phyloP scores from a whole-genome alignment of 108 stramenopile genomes.

The Mediolabrus comicus region DNA sequence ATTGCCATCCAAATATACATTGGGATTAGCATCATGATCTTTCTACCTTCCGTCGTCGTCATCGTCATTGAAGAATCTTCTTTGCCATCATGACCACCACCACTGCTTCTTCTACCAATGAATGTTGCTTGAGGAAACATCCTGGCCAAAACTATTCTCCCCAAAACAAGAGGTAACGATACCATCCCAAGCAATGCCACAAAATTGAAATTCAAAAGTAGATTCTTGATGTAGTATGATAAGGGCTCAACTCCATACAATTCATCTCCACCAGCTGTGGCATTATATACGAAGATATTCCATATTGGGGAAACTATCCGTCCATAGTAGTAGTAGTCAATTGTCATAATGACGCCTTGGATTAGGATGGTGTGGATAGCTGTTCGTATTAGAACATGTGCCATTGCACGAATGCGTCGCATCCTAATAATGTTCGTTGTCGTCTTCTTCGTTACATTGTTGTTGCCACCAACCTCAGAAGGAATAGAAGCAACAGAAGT shows the following conservation, averaged over 20 bases:
- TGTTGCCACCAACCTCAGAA: neutral
- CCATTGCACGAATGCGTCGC: neutral
- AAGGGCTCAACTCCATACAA: conserved; percentile 95
- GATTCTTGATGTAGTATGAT: conserved; percentile 93
- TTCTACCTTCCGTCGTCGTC: conserved; percentile 4
- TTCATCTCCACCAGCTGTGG: conserved; percentile 84
- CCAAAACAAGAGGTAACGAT: conserved; percentile 27
- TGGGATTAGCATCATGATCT: conserved; percentile 49
- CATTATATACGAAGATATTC: conserved; percentile 85
- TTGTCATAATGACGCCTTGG: conserved; percentile 55
- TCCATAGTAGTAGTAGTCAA: conserved; percentile 69
- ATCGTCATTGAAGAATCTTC: neutral
- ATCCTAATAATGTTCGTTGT: neutral
- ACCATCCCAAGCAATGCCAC: conserved; percentile 55
- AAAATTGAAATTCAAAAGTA: conserved; percentile 88
- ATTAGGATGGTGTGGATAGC: conserved; percentile 40
- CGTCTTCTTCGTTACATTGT: neutral
- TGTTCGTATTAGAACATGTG: conserved; percentile 24
- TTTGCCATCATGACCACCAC: neutral
- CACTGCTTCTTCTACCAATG: neutral
- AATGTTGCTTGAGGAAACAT: neutral
- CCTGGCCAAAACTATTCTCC: neutral
- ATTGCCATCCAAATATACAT: conserved; percentile 83
- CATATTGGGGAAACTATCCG: conserved; percentile 54
- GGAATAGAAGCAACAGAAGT: neutral